These are phyloP conservation scores for Tricharina praecox DNA, from an alignment of 495 filamentous ascomycete genomes.

Conservation along the genomic window DNA sequence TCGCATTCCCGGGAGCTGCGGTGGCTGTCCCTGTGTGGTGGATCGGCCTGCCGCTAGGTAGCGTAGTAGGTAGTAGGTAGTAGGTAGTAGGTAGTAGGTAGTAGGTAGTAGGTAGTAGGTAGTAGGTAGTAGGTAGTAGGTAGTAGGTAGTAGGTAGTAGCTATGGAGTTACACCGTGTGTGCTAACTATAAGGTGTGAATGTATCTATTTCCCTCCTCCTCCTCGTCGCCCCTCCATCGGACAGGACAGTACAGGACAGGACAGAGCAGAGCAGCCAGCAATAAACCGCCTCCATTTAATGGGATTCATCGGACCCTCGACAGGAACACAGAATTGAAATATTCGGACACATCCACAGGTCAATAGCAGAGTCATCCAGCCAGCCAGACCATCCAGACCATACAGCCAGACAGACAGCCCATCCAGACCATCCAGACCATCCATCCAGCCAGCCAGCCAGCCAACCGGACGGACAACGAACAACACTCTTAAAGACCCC, in stretches of 20 bases:
- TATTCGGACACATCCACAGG: too few relatives aligned
- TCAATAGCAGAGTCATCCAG: too few relatives aligned
- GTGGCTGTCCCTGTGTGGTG: not conserved
- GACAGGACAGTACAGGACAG: too few relatives aligned
- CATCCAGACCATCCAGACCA: not conserved
- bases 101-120: too few relatives aligned
- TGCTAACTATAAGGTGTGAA: not conserved
- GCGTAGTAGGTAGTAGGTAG: too few relatives aligned
- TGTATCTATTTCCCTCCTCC: not conserved
- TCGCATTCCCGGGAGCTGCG: not conserved
- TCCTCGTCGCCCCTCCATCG: not conserved
- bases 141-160: too few relatives aligned
- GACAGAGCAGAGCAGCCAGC: not conserved
- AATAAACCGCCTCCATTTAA: not conserved
- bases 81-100: too few relatives aligned
- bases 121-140: too few relatives aligned
- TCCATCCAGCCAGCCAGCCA: not conserved
- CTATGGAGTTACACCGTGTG: too few relatives aligned
- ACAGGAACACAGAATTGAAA: not conserved
- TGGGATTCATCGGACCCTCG: not conserved
- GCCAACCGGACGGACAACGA: not conserved
- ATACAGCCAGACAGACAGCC: not conserved
- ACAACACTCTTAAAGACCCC: not conserved
- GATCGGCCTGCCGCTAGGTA: not conserved
- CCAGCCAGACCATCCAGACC: too few relatives aligned